These are phyloP conservation scores for Globisporangium echinulatum DNA, from an alignment of 352 stramenopile genomes.

Conservation along the genomic window DNA sequence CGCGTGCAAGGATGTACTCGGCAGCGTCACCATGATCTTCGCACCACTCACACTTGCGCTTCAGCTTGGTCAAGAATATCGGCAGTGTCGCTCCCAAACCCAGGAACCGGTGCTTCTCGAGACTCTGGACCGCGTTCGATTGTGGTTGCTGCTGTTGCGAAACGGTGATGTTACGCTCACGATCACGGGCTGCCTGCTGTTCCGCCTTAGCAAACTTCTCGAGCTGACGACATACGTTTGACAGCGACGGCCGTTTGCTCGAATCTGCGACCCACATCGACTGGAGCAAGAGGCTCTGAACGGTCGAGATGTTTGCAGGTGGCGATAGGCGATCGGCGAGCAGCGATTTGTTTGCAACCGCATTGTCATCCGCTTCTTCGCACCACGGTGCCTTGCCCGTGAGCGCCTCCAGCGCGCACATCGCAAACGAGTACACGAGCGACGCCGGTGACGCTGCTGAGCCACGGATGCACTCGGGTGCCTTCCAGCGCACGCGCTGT, in stretches of 20 bases:
- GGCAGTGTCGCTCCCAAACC: neutral
- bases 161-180: too few relatives aligned
- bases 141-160: too few relatives aligned
- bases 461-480: constrained; percentile 1
- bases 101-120: neutral
- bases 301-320: neutral
- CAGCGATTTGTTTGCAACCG: neutral
- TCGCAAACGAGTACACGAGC: constrained; percentile 5
- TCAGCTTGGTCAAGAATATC: neutral
- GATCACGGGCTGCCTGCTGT: too few relatives aligned
- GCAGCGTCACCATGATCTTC: neutral
- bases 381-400: constrained; percentile 1
- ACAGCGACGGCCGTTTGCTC: neutral
- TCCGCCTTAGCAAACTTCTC: neutral
- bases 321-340: neutral
- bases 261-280: neutral
- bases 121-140: too few relatives aligned
- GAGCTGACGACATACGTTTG: neutral
- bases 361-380: neutral
- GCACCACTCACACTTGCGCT: neutral
- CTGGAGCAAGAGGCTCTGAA: neutral
- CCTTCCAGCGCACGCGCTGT: neutral
- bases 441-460: neutral
- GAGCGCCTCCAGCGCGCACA: constrained; percentile 3
- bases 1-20: neutral